Evolutionary conservation across 306 rosid genomes (phyloP).

Genomic region (Prosopis cineraria): DNA sequence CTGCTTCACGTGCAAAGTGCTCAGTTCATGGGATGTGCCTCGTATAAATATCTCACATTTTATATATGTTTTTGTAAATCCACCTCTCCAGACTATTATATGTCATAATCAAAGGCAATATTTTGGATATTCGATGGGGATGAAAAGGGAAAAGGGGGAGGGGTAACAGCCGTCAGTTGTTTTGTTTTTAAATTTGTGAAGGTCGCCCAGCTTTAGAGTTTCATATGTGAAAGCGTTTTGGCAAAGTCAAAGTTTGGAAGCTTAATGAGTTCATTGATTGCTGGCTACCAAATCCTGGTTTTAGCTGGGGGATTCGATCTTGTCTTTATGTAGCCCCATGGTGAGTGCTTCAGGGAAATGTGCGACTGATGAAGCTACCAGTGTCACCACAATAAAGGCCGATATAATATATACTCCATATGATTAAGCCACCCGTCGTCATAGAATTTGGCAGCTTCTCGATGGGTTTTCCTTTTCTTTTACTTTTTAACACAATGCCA

Average conservation of each 20-base stretch:
- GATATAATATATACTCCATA: no score
- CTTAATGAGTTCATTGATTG: slow-evolving; percentile 14
- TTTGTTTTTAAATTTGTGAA: neutral
- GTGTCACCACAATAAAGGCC: no score
- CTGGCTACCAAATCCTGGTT: slow-evolving; percentile 29
- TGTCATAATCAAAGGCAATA: slow-evolving; percentile 51
- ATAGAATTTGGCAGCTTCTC: neutral
- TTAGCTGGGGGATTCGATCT: neutral
- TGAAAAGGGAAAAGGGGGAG: neutral
- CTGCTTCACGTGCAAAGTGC: slow-evolving; percentile 54
- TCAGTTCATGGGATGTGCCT: slow-evolving; percentile 37
- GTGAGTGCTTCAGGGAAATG: neutral
- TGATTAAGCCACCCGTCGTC: neutral
- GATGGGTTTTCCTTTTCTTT: neutral
- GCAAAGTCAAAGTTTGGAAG: slow-evolving; percentile 45
- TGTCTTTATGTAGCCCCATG: slow-evolving; percentile 28
- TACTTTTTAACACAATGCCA: neutral
- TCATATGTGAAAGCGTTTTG: slow-evolving; percentile 26
- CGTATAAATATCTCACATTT: neutral
- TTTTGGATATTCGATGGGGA: slow-evolving; percentile 29
- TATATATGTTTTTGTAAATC: slow-evolving; percentile 21
- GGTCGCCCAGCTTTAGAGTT: slow-evolving; percentile 1
- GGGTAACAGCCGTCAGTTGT: slow-evolving; percentile 20
- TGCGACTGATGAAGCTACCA: no score
- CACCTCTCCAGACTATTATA: slow-evolving; percentile 39